phyloP scores from a whole-genome alignment of 2,329 filamentous ascomycete species.

The Diaporthe sp. region DNA sequence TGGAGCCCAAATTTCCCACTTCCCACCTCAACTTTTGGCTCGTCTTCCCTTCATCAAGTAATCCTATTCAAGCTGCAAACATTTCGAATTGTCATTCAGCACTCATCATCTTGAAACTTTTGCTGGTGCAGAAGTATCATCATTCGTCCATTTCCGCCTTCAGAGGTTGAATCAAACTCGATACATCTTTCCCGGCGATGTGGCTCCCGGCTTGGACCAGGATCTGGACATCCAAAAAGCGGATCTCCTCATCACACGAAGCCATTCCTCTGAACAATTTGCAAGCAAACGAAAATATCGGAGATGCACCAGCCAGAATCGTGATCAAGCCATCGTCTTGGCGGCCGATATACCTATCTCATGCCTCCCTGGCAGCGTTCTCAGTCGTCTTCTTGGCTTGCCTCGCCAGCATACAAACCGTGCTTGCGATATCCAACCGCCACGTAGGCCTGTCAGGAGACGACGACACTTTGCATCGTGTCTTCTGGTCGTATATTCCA shows the following conservation, averaged over 20 bases:
- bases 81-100: neutral
- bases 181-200: neutral
- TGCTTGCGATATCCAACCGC: neutral
- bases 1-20: neutral
- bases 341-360: neutral
- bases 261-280: neutral
- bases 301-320: neutral
- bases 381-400: neutral
- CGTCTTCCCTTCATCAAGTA: neutral
- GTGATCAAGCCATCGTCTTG: neutral
- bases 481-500: neutral
- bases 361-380: neutral
- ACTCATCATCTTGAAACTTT: neutral
- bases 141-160: neutral
- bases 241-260: neutral
- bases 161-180: neutral
- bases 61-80: neutral
- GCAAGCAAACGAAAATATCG: neutral
- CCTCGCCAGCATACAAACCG: neutral
- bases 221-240: neutral
- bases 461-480: neutral
- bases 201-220: neutral
- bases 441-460: neutral
- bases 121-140: neutral
- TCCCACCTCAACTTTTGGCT: neutral